phyloP scores from a whole-genome alignment of 345 rosid species.

The Linum lewisii region DNA sequence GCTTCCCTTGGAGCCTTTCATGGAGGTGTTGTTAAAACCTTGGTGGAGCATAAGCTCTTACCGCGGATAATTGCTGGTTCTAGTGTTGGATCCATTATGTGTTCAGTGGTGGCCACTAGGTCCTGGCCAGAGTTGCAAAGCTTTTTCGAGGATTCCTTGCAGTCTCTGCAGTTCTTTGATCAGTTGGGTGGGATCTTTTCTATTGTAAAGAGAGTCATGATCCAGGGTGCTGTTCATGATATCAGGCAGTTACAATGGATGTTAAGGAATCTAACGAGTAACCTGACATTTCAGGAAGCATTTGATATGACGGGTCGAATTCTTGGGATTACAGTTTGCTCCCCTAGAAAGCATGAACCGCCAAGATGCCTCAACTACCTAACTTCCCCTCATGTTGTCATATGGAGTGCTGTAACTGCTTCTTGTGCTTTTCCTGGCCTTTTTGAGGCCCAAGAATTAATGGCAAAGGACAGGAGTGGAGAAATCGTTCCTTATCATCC shows the following conservation, averaged over 20 bases:
- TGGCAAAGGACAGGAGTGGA: slow-evolving; percentile 96
- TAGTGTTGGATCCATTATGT: slow-evolving; percentile 94
- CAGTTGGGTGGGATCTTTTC: slow-evolving; percentile 85
- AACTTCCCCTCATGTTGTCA: slow-evolving; percentile 95
- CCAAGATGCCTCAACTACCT: slow-evolving; percentile 97
- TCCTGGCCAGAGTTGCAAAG: slow-evolving; percentile 98
- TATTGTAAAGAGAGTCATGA: slow-evolving; percentile 76
- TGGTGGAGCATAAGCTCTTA: slow-evolving; percentile 82
- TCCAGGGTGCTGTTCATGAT: slow-evolving; percentile 85
- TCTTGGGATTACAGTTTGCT: slow-evolving; percentile 93
- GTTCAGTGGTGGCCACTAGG: slow-evolving; percentile 71
- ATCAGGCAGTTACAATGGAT: slow-evolving; percentile 84
- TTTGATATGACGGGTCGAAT: slow-evolving; percentile 92
- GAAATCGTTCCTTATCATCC: slow-evolving; percentile 94
- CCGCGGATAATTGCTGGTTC: slow-evolving; percentile 95
- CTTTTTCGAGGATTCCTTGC: slow-evolving; percentile 78
- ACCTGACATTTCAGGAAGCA: slow-evolving; percentile 98
- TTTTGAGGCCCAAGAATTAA: slow-evolving; percentile 94
- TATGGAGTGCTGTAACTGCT: slow-evolving; percentile 98
- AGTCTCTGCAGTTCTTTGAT: slow-evolving; percentile 80
- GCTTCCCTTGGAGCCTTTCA: slow-evolving; percentile 97
- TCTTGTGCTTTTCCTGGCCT: slow-evolving; percentile 98
- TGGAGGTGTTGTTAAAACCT: slow-evolving; percentile 77
- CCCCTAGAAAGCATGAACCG: slow-evolving; percentile 97
- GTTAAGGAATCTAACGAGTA: slow-evolving; percentile 78